Percentiles rank a stretch among this genome's conserved stretches.
These are phyloP conservation scores for Yamadazyma philogaea DNA, from an alignment of 805 yeast species.

Conservation along the genomic window DNA sequence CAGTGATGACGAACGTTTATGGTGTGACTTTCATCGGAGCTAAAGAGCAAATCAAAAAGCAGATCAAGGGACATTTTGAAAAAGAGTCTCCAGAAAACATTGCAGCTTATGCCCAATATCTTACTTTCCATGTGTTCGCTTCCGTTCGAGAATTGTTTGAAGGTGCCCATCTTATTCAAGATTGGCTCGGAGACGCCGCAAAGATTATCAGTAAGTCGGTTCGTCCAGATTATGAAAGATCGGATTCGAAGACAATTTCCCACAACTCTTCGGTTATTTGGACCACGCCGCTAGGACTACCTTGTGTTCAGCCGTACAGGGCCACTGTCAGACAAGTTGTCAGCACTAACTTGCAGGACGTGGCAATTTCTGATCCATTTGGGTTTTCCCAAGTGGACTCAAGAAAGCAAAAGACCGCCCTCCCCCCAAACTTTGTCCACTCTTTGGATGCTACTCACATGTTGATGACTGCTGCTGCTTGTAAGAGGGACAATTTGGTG, in stretches of 20 bases:
- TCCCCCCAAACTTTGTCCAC: conserved; percentile 94
- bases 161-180: conserved; percentile 94
- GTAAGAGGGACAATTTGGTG: conserved; percentile 59
- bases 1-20: conserved; percentile 97
- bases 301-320: conserved; percentile 96
- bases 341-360: conserved; percentile 80
- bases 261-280: conserved; percentile 88
- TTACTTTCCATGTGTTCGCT: conserved; percentile 74
- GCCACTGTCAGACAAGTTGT: conserved; percentile 61
- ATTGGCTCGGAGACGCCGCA: conserved; percentile 92
- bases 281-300: conserved; percentile 95
- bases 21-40: conserved; percentile 97
- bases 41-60: conserved; percentile 78
- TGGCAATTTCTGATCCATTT: conserved; percentile 86
- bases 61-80: conserved; percentile 58
- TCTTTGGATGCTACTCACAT: conserved; percentile 96
- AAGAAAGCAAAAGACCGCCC: conserved; percentile 86
- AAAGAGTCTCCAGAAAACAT: conserved; percentile 33
- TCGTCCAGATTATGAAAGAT: conserved; percentile 58
- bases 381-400: conserved; percentile 78
- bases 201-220: conserved; percentile 66
- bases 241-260: conserved; percentile 49
- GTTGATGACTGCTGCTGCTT: conserved; percentile 81
- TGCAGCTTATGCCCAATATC: conserved; percentile 48
- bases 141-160: conserved; percentile 82